phyloP scores from a whole-genome alignment of 2,329 filamentous ascomycete genomes.

The Podosphaera fusca region DNA sequence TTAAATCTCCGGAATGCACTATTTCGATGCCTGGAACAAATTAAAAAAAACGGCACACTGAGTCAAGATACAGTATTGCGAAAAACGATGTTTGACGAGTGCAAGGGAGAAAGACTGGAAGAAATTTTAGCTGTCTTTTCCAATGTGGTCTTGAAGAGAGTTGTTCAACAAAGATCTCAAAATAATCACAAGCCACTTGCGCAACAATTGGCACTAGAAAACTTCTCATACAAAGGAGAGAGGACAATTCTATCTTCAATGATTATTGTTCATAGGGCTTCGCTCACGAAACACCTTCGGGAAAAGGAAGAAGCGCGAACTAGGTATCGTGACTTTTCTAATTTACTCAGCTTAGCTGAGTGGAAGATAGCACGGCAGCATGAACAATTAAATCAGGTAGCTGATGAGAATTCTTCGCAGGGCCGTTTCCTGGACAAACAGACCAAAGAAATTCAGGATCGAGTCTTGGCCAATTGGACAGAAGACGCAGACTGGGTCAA shows the following conservation, averaged over 20 bases:
- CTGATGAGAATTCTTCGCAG: slow-evolving; percentile 13
- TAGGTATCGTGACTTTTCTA: slow-evolving; percentile 38
- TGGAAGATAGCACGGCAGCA: slow-evolving; percentile 29
- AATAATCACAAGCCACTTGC: slow-evolving; percentile 25
- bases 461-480: slow-evolving; percentile 52
- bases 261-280: slow-evolving; percentile 48
- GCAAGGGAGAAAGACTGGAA: slow-evolving; percentile 72
- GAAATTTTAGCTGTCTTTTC: slow-evolving; percentile 73
- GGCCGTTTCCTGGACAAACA: slow-evolving; percentile 5
- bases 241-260: slow-evolving; percentile 37
- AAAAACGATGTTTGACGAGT: slow-evolving; percentile 94
- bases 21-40: slow-evolving; percentile 55
- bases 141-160: slow-evolving; percentile 53
- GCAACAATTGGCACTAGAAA: slow-evolving; percentile 32
- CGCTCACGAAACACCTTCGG: slow-evolving; percentile 34
- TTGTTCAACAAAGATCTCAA: slow-evolving; percentile 24
- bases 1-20: slow-evolving; percentile 71
- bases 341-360: slow-evolving; percentile 40
- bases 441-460: slow-evolving; percentile 29
- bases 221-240: slow-evolving; percentile 30
- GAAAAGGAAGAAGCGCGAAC: slow-evolving; percentile 34
- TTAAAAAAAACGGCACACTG: slow-evolving; percentile 70
- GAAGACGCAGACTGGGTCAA: slow-evolving; percentile 56
- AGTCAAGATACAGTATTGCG: slow-evolving; percentile 60
- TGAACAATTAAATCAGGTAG: slow-evolving; percentile 20